Evolutionary conservation across 768 basidiomycete species (phyloP).

Genomic region (Filobasidium wieringae): DNA sequence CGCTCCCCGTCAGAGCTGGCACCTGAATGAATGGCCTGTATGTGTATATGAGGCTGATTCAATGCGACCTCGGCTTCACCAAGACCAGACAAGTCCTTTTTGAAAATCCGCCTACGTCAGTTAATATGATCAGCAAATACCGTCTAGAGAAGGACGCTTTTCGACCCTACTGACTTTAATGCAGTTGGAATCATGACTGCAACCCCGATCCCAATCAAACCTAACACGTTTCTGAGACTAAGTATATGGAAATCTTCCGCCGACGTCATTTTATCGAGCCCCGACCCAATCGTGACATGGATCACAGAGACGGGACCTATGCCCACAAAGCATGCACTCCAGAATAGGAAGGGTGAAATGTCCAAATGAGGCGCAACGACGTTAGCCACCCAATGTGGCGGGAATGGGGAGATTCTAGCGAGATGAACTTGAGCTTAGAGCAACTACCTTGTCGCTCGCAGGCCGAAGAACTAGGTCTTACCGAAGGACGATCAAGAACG

Average conservation of each 20-base stretch:
- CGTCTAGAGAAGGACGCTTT: not conserved
- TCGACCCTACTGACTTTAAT: slow-evolving; percentile 62
- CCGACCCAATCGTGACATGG: slow-evolving; percentile 82
- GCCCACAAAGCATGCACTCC: slow-evolving; percentile 73
- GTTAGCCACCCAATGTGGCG: slow-evolving; percentile 88
- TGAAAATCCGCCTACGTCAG: slow-evolving; percentile 12
- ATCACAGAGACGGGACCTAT: slow-evolving; percentile 85
- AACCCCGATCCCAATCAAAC: slow-evolving; percentile 68
- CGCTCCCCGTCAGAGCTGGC: not conserved
- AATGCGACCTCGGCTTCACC: slow-evolving; percentile 12
- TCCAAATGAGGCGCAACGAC: slow-evolving; percentile 84
- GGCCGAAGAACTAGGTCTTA: slow-evolving; percentile 9
- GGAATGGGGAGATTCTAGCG: slow-evolving; percentile 68
- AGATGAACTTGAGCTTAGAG: not conserved
- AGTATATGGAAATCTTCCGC: slow-evolving; percentile 86
- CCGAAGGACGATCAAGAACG: slow-evolving; percentile 78
- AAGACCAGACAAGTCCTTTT: slow-evolving; percentile 12
- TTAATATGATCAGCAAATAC: not conserved
- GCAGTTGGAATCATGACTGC: slow-evolving; percentile 92
- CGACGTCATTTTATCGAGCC: slow-evolving; percentile 89
- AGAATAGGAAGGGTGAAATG: slow-evolving; percentile 73
- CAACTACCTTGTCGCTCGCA: not conserved
- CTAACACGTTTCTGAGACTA: slow-evolving; percentile 80
- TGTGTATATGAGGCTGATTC: slow-evolving; percentile 4
- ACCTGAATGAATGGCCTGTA: not conserved